phyloP scores from a whole-genome alignment of 495 filamentous ascomycete species.

The Achaetomiella virescens region DNA sequence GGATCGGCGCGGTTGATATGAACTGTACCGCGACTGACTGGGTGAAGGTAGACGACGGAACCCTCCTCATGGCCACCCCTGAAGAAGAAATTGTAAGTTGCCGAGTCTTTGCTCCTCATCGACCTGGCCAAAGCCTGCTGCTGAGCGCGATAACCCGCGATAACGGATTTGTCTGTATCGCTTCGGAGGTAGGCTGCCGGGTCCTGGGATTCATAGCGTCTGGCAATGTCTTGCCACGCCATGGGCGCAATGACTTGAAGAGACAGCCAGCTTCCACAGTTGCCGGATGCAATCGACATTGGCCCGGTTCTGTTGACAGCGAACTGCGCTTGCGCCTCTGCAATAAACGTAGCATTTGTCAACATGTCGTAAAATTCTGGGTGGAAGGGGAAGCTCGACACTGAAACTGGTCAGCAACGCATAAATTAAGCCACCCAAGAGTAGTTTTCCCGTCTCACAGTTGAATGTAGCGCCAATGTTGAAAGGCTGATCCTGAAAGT shows the following conservation, averaged over 20 bases:
- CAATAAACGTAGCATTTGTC: constrained; percentile 31
- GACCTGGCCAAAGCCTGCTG: constrained; percentile 31
- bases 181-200: constrained; percentile 31
- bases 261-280: constrained; percentile 33
- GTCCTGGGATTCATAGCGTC: constrained; percentile 33
- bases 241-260: constrained; percentile 35
- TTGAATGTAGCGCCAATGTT: constrained; percentile 22
- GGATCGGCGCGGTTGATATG: constrained; percentile 35
- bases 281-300: constrained; percentile 34
- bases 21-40: constrained; percentile 38
- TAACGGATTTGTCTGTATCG: constrained; percentile 26
- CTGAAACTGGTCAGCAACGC: constrained; percentile 14
- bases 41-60: constrained; percentile 34
- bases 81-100: constrained; percentile 35
- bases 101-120: constrained; percentile 30
- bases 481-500: constrained; percentile 51
- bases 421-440: too few relatives aligned
- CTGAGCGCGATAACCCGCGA: constrained; percentile 39
- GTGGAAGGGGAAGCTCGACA: constrained; percentile 27
- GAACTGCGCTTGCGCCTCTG: constrained; percentile 31
- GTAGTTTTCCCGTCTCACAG: constrained; percentile 19
- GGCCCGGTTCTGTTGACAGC: constrained; percentile 32
- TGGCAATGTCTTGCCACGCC: constrained; percentile 28
- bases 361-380: constrained; percentile 28
- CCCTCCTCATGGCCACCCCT: constrained; percentile 25